Evolutionary conservation across 192 early-diverging fungal genomes (phyloP), one percentile per base, ranked within the genome.

Genomic region (Entomortierella beljakovae): DNA sequence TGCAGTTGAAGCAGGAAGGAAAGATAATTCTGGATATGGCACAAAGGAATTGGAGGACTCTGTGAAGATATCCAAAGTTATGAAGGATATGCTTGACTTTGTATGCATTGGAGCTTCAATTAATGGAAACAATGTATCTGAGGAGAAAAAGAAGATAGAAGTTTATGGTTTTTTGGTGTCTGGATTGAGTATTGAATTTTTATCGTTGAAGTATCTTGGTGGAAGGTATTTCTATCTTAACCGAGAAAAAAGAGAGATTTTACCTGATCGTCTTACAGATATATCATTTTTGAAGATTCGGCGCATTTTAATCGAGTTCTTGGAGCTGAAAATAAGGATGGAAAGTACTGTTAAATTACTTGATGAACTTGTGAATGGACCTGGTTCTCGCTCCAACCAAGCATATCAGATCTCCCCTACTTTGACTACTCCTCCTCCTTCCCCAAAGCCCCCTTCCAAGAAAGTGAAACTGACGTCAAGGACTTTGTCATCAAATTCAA

Each of bases 1-100:
- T 40, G 23, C 49, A 25, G 49, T 51, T 18, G 49, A 51, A 18
- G 49, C 49, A 51, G 49, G 23, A 25, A 51, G 49, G 49, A 51
- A 25, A n/a, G 23, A 51, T 18, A 25, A 51, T 18, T 51, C 49
- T 51, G 23, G 49, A 51, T 10, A 51, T 51, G 49, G 20, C 49
- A 51, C 49, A 10, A 25, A 51, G 49, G 49, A 51, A 51, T 51
- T 25, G 49, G 49, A 51, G 7, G 23, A 51, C 49, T 25, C 49
- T 51, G 49, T 51, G 49, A 51, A 51, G 23, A 51, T 51, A 51
- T 51, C 49, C 49, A 51, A 51, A 51, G 49, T 51, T 18, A 51
- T 51, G 49, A 51, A 51, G 49, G 49, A 51, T 51, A 25, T 51
- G 23, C 23, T 51, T n/a, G 23, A 51, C 49, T 51, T 51, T 51